phyloP scores from a whole-genome alignment of 1,139 yeast species.

The Protomyces macrosporus region DNA sequence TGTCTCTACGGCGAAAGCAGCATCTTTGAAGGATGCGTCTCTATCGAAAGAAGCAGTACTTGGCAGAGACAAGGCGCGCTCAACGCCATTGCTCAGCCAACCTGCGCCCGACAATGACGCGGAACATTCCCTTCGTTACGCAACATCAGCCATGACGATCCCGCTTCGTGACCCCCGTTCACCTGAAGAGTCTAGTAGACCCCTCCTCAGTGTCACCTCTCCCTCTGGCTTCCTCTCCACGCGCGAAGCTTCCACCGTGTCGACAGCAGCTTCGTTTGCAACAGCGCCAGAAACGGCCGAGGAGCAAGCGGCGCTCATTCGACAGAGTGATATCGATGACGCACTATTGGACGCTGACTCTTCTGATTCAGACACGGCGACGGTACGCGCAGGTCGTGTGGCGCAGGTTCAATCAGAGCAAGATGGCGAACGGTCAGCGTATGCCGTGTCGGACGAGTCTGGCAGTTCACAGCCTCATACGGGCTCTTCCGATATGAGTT shows the following conservation, averaged over 20 bases:
- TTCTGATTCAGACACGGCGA: not conserved
- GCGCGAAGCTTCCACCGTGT: constrained; percentile 5
- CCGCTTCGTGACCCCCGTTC: not conserved
- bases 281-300: constrained; percentile 15
- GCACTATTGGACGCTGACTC: not conserved
- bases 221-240: not conserved
- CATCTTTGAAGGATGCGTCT: not conserved
- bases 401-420: not conserved
- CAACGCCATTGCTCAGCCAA: not conserved
- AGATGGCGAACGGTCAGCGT: not conserved
- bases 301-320: constrained; percentile 1
- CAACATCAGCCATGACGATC: not conserved
- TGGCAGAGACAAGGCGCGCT: not conserved
- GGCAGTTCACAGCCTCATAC: not conserved
- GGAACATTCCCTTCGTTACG: not conserved
- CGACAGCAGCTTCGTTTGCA: constrained; percentile 8
- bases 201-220: not conserved
- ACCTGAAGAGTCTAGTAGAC: not conserved
- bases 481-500: not conserved
- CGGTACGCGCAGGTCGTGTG: not conserved
- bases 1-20: not conserved
- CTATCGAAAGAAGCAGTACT: too few relatives aligned
- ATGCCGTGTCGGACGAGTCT: constrained; percentile 4
- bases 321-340: not conserved
- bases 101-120: not conserved